These are phyloP conservation scores for Pestalotiopsis fici DNA, from an alignment of 2,329 filamentous ascomycete genomes.

Conservation along the genomic window DNA sequence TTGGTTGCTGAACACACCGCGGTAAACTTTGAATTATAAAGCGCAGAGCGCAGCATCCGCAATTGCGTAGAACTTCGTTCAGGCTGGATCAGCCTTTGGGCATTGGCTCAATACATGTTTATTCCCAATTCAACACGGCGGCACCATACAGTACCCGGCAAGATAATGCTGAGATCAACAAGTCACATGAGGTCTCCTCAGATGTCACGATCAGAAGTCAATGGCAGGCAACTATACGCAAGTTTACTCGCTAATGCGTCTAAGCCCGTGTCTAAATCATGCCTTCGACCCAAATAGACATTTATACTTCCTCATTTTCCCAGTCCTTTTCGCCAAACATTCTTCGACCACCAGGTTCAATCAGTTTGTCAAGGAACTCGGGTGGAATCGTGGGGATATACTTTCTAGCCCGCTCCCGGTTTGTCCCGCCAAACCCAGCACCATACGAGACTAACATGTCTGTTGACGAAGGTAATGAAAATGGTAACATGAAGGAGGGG, in stretches of 20 bases:
- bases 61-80: too few relatives aligned
- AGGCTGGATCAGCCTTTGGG: too few relatives aligned
- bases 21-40: too few relatives aligned
- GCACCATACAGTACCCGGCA: neutral
- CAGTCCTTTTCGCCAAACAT: constrained; percentile 67
- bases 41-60: too few relatives aligned
- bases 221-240: neutral
- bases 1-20: too few relatives aligned
- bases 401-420: constrained; percentile 87
- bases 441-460: constrained; percentile 97
- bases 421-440: constrained; percentile 89
- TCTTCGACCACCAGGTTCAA: constrained; percentile 57
- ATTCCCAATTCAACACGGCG: too few relatives aligned
- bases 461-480: constrained; percentile 91
- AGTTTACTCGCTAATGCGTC: neutral
- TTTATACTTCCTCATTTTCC: constrained; percentile 64
- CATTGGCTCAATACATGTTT: too few relatives aligned
- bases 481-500: constrained; percentile 89
- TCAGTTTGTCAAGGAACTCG: constrained; percentile 88
- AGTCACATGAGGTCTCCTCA: neutral
- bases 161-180: neutral
- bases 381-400: constrained; percentile 95
- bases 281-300: neutral
- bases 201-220: neutral
- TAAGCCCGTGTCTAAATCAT: neutral